Evolutionary conservation across 352 stramenopile species (phyloP), one percentile per base, ranked within the genome.

Genomic region (Phytophthora syringae): DNA sequence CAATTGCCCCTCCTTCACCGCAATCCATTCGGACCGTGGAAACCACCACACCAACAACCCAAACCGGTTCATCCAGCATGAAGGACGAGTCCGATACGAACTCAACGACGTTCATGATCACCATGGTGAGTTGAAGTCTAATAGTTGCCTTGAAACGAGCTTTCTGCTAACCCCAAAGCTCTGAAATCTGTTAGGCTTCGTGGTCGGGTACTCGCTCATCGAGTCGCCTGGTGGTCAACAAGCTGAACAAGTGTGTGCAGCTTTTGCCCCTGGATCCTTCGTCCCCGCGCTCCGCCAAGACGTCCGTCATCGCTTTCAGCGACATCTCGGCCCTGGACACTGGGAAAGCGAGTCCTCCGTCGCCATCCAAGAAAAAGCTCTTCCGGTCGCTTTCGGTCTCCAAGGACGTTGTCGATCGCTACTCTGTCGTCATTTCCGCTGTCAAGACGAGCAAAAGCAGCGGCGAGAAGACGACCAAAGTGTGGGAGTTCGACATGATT

Each of bases 131-230:
- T 25, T 40, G 2, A 37, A 11, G 22, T 58, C 9, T n/a, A n/a
- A n/a, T 22, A 47, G 7, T 21, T 57, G n/a, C 15, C 34, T 20
- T 20, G 15, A 43, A 22, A 43, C 6, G 13, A 43, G 11, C 7
- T 43, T 43, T 43, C 20, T 43, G 4, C 36, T 43, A 43, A 43
- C 36, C 5, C 36, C 27, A 11, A 5, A 4, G 13, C 32, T 15
- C 15, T 25, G 37, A 20, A 20, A 9, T 44, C 12, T 37, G 15
- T 7, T 34, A 83, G 79, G 27, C 72, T 1, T 80, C 77, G 4
- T 88, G 79, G 79, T 84, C 63, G 18, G 78, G 78, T 10, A 67
- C 67, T 4, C 75, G 76, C 39, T 70, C 74, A 27, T 67, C 76
- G 22, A 72, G 77, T 34, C 72, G 63, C 42, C 58, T 88, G 16